Evolutionary conservation across 805 yeast species (phyloP), one percentile per base, ranked within the genome.

Genomic region (Wickerhamiella azymoides): DNA sequence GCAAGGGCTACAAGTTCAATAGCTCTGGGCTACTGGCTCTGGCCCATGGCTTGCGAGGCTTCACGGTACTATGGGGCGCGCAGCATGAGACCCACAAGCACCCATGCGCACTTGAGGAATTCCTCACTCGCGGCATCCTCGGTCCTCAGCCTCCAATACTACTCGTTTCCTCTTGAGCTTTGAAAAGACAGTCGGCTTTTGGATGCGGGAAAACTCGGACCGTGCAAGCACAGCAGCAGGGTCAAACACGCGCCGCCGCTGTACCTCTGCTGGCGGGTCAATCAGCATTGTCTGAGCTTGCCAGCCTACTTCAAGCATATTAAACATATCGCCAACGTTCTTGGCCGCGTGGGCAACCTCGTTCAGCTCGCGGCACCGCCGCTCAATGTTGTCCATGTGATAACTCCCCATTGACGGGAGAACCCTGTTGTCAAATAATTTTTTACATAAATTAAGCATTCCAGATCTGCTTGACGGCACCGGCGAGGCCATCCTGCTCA

Each of bases 401-500:
- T 21, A 21, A 21, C n/a, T n/a, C n/a, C n/a, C n/a, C n/a, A n/a
- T n/a, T n/a, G n/a, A n/a, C n/a, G n/a, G n/a, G n/a, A n/a, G n/a
- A n/a, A n/a, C n/a, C n/a, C n/a, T n/a, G n/a, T n/a, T n/a, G n/a
- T n/a, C n/a, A n/a, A n/a, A n/a, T n/a, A n/a, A n/a, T n/a, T n/a
- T n/a, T n/a, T 11, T 35, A 35, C 21, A 35, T 24, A 37, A 14
- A 37, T 56, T 57, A 68, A 32, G 77, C 73, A 39, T 53, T 58
- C 94, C 94, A 88, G 42, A 83, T 53, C 55, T 68, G 69, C 50
- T 65, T 59, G 36, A 84, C 57, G 47, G 89, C 69, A 47, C 79
- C 84, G 47, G 77, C 71, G 32, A 89, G 53, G 6, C 98, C 98
- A 56, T 77, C 78, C 54, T 79, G 80, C 49, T 80, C 76, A 10